Base-by-base conservation (phyloP, 2,329 filamentous ascomycete species). In the Fusarium sp. region DNA sequence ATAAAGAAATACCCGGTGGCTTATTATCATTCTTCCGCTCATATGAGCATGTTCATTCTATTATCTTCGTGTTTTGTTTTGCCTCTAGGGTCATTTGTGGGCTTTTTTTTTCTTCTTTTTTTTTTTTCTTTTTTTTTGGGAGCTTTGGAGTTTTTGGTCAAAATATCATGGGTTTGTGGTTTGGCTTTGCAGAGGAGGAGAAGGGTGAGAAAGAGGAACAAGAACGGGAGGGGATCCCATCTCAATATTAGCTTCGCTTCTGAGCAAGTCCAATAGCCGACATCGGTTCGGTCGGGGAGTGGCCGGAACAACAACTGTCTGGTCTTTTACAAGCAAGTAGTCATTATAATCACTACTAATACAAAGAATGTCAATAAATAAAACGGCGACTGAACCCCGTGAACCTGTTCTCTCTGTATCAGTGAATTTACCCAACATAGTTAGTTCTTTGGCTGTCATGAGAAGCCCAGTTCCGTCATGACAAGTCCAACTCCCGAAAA, bases 401-500 rank as follows among this genome's bases (percentile, higher is more conserved):
- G 30, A 21, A 65, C 23, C 7, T 21, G n/a, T n/a, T 40, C 25
- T 46, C 40, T 14, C 43, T 45, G 21, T 14, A 28, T 11, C 42
- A 49, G 42, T 58, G 20, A 32, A 25, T 48, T 61, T 60, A 20
- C 61, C 28, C 18, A 63, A 51, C 46, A 58, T 37, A 42, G 59
- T 37, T 51, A 68, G 63, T 42, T 45, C 34, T 51, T 23, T 50
- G 47, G 37, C 27, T 43, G 57, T 69, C 56, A 66, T 66, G 62
- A 66, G 48, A 45, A 60, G 62, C 25, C 18, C 25, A 40, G 40
- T 37, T 61, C 71, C 57, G 47, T 62, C 72, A 62, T 67, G 66
- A 64, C 63, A 69, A 61, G 55, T 46, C 51, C 55, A 74, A 74
- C 66, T 74, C 72, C 72, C 72, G 71, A 72, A 70, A 71, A 59